phyloP scores from a whole-genome alignment of 2,329 filamentous ascomycete genomes.

The Colletotrichum viniferum region DNA sequence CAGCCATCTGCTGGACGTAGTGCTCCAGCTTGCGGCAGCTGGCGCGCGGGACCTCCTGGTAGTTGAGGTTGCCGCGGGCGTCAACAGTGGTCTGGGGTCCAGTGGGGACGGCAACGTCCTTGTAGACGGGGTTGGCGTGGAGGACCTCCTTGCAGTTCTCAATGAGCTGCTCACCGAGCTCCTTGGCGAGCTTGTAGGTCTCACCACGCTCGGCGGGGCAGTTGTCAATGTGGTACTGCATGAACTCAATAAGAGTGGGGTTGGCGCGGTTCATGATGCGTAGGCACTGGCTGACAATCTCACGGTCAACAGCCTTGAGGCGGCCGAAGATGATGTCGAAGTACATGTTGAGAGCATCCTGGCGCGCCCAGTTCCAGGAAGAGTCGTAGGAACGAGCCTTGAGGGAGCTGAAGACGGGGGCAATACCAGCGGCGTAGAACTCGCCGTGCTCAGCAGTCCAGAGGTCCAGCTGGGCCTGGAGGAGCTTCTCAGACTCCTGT shows the following conservation, averaged over 20 bases:
- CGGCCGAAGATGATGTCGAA: slow-evolving; percentile 98
- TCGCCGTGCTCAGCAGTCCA: slow-evolving; percentile 97
- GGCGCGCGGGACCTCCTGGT: slow-evolving; percentile 82
- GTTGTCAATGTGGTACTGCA: slow-evolving; percentile 99
- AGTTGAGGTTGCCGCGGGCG: slow-evolving; percentile 88
- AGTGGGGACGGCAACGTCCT: slow-evolving; percentile 92
- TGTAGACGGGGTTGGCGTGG: slow-evolving; percentile 84
- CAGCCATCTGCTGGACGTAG: slow-evolving; percentile 98
- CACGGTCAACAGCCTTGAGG: slow-evolving; percentile 89
- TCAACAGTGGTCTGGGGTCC: slow-evolving; percentile 93
- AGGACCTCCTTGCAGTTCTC: slow-evolving; percentile 97
- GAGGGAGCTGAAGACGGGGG: slow-evolving; percentile 89
- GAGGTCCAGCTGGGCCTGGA: slow-evolving; percentile 92
- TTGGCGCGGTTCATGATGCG: slow-evolving; percentile 99
- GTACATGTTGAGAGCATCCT: slow-evolving; percentile 98
- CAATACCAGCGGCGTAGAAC: slow-evolving; percentile 92
- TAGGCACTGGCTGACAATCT: slow-evolving; percentile 98
- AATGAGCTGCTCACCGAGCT: slow-evolving; percentile 90
- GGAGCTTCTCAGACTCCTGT: slow-evolving; percentile 82
- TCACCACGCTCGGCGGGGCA: slow-evolving; percentile 96
- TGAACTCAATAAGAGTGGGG: slow-evolving; percentile 93
- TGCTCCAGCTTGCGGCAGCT: slow-evolving; percentile 97
- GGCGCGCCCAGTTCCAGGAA: slow-evolving; percentile 98
- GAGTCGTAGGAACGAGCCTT: slow-evolving; percentile 98
- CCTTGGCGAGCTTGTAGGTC: slow-evolving; percentile 97